A percentile compares a stretch with the other conserved stretches of the same genome.
Evolutionary conservation across 345 rosid genomes (phyloP).

Genomic region (Hypericum perforatum): DNA sequence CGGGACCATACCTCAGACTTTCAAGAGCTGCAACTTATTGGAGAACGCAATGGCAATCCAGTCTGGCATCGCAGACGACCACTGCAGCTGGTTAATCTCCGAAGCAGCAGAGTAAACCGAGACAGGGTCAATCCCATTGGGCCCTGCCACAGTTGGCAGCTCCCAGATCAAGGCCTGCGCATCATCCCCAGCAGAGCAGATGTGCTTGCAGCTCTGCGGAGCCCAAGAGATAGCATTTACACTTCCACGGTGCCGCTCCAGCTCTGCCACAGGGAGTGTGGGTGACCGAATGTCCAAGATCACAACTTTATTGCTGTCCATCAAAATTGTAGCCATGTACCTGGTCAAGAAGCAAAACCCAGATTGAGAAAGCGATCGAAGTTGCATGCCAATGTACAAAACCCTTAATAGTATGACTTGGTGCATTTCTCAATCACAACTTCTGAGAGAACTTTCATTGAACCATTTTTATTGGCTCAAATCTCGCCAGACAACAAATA

Average conservation of each 20-base stretch:
- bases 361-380: too few relatives aligned
- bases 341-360: too few relatives aligned
- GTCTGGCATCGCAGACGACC: conserved; percentile 78
- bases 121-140: conserved; percentile 87
- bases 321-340: conserved; percentile 71
- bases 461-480: too few relatives aligned
- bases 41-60: conserved; percentile 87
- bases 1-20: conserved; percentile 43
- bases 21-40: conserved; percentile 82
- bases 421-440: too few relatives aligned
- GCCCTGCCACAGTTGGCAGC: conserved; percentile 84
- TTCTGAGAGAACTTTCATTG: too few relatives aligned
- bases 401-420: too few relatives aligned
- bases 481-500: too few relatives aligned
- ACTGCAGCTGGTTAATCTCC: conserved; percentile 89
- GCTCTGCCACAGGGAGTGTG: conserved; percentile 60
- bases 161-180: conserved; percentile 84
- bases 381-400: too few relatives aligned
- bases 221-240: conserved; percentile 82
- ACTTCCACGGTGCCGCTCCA: conserved; percentile 57
- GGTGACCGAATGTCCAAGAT: conserved; percentile 68
- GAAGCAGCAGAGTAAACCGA: conserved; percentile 72
- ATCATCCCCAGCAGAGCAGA: conserved; percentile 89
- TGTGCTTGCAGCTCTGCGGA: conserved; percentile 66
- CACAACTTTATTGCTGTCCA: conserved; percentile 78